Evolutionary conservation across 129 eudicot genomes (phyloP).

Genomic region (Flaveria ramosissima): DNA sequence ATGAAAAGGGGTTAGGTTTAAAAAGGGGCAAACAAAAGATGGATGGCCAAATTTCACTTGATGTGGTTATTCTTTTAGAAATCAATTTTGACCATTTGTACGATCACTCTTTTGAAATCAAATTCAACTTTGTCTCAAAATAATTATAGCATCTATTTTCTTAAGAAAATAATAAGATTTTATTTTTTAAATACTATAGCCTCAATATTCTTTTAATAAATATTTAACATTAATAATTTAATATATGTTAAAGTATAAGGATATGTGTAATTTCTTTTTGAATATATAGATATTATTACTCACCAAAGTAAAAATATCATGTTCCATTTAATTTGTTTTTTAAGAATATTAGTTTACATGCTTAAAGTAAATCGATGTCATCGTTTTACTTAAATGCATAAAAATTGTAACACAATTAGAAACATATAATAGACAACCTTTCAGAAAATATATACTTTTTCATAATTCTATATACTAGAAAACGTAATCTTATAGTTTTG

Average conservation of each 20-base stretch:
- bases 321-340: no score
- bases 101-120: background rate
- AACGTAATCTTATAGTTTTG: no score
- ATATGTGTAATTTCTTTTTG: no score
- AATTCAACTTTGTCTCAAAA: background rate
- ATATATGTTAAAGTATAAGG: no score
- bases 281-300: no score
- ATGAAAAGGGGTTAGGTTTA: conserved; percentile 10
- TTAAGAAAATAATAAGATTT: background rate
- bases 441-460: background rate
- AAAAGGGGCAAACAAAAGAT: conserved; percentile 22
- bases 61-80: conserved; percentile 18
- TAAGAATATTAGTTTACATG: no score
- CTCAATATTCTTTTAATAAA: no score
- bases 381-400: no score
- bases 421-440: background rate
- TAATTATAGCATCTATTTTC: background rate
- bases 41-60: conserved; percentile 17
- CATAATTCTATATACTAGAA: background rate
- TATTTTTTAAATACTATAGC: no score
- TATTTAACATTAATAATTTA: background rate
- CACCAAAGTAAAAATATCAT: no score
- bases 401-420: background rate
- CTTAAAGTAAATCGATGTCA: no score
- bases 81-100: background rate